Evolutionary conservation across 2,329 filamentous ascomycete species (phyloP).

Genomic region (Calonectria naviculata): DNA sequence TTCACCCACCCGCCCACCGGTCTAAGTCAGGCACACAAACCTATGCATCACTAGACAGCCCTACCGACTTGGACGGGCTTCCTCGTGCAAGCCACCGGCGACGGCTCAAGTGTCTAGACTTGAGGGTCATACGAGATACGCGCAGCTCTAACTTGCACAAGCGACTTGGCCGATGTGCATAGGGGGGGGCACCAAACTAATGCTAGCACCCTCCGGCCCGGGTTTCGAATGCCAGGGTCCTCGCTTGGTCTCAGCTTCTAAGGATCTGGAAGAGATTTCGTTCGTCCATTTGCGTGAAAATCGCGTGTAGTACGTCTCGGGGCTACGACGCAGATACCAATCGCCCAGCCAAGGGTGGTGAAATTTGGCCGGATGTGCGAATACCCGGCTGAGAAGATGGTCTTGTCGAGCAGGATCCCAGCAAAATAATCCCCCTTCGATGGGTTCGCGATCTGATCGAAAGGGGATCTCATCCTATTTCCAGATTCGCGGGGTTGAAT

Average conservation of each 20-base stretch:
- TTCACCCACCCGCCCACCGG: background rate
- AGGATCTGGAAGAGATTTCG: background rate
- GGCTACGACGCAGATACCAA: background rate
- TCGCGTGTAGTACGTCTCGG: background rate
- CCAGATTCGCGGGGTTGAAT: slow-evolving; percentile 8
- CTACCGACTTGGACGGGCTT: background rate
- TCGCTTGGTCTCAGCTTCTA: slow-evolving; percentile 5
- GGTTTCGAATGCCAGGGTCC: background rate
- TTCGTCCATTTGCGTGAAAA: background rate
- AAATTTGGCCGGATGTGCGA: background rate
- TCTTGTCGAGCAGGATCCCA: background rate
- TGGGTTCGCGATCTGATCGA: background rate
- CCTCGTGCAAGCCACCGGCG: slow-evolving; percentile 9
- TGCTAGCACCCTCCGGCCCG: slow-evolving; percentile 1
- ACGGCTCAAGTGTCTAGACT: slow-evolving; percentile 13
- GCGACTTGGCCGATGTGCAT: background rate
- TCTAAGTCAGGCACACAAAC: slow-evolving; percentile 13
- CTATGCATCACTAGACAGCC: slow-evolving; percentile 9
- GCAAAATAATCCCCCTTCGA: too few relatives aligned
- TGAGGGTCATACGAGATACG: slow-evolving; percentile 11
- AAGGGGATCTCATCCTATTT: background rate
- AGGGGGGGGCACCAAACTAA: background rate
- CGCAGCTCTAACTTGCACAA: background rate
- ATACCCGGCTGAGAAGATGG: background rate
- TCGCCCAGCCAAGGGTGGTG: background rate